These are phyloP conservation scores for Fusarium sp. DNA, from an alignment of 2,329 filamentous ascomycete species.

Conservation along the genomic window DNA sequence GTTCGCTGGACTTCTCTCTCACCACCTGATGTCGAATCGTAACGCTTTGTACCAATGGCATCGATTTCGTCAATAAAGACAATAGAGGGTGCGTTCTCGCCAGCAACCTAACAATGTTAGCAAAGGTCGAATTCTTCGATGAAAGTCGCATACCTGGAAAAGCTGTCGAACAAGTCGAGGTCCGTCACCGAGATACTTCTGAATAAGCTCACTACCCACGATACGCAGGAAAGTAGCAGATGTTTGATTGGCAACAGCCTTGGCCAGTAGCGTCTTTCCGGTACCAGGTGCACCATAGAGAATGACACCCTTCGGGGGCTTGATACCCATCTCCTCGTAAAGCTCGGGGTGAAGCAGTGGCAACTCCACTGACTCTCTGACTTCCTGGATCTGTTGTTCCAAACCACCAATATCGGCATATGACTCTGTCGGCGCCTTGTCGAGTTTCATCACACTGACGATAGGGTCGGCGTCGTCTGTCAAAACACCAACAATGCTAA, in stretches of 20 bases:
- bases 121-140: neutral
- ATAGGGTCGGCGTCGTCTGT: slow-evolving; percentile 96
- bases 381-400: slow-evolving; percentile 96
- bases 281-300: slow-evolving; percentile 97
- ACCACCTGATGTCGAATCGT: slow-evolving; percentile 95
- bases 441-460: slow-evolving; percentile 98
- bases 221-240: slow-evolving; percentile 98
- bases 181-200: slow-evolving; percentile 98
- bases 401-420: slow-evolving; percentile 98
- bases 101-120: slow-evolving; percentile 73
- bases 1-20: slow-evolving; percentile 93
- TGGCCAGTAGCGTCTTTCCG: slow-evolving; percentile 94
- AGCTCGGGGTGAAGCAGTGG: slow-evolving; percentile 94
- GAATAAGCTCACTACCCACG: slow-evolving; percentile 95
- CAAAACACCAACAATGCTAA: slow-evolving; percentile 96
- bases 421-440: slow-evolving; percentile 97
- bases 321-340: slow-evolving; percentile 99
- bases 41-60: slow-evolving; percentile 98
- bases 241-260: slow-evolving; percentile 98
- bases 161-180: slow-evolving; percentile 94
- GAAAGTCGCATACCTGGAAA: slow-evolving; percentile 72
- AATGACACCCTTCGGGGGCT: slow-evolving; percentile 98
- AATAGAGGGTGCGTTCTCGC: slow-evolving; percentile 95
- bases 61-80: slow-evolving; percentile 99
- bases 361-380: slow-evolving; percentile 95